Base-by-base conservation (phyloP, 2,329 filamentous ascomycete genomes). In the Boeremia lycopersici region DNA sequence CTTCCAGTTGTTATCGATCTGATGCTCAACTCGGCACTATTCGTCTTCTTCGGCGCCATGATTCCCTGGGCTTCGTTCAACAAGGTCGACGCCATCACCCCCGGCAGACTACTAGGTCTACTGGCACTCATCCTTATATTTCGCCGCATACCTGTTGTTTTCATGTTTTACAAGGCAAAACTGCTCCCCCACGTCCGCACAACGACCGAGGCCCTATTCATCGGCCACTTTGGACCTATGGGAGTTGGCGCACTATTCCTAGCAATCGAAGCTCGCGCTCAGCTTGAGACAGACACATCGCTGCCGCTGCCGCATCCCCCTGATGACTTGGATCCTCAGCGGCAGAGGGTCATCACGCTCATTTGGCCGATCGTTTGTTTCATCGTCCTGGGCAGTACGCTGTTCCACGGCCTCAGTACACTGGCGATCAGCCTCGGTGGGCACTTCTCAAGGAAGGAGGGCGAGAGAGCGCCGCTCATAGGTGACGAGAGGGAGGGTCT, bases 191-290 rank as follows among this genome's bases (percentile, higher is more conserved):
- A 81, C 46, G 75, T 84, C 40, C 68, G 73, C 7, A 83, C 81
- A 0, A 78, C 77, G 19, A 75, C 76, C 6, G 83, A 85, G 66
- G 82, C 82, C 0, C 64, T 84, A 0, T 85, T 85, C 66, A 77
- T 76, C 38, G 82, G 82, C 0, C 82, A 85, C 62, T 85, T 85
- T 53, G 82, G 82, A 0, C 82, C 82, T 8, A 84, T 85, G 78
- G 83, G 83, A 15, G 76, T 85, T 1, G 82, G 82, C 2, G 82
- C 80, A 0, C 67, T 85, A 6, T 85, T 85, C 69, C 76, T 85
- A 1, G 81, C 82, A 1, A 82, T 85, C 40, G 82, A 85, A 72
- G 79, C 81, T 0, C 71, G 81, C 23, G 81, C 79, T 0, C 74
- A 82, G 53, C 73, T 85, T 0, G 82, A 84, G 60, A 83, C 76